phyloP scores from a whole-genome alignment of 2,329 filamentous ascomycete genomes.

The Pezicula radicicola region DNA sequence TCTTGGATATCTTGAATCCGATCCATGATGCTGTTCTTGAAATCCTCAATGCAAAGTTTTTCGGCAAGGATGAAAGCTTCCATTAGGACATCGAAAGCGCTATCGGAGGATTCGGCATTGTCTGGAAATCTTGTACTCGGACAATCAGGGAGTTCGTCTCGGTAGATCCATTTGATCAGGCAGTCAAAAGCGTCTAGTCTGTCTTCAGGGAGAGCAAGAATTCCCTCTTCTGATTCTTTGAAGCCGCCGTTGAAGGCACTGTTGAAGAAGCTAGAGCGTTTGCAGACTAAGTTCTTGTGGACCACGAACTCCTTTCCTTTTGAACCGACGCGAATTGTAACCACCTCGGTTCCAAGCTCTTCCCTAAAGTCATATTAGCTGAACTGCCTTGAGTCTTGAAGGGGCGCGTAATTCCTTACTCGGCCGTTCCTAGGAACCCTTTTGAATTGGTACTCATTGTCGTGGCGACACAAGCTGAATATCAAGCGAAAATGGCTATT shows the following conservation, averaged over 20 bases:
- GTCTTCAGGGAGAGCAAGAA: conserved; percentile 9
- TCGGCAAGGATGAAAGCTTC: conserved; percentile 5
- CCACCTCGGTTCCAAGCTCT: conserved; percentile 10
- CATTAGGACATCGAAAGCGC: background rate
- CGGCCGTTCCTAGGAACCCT: no score
- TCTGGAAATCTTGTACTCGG: background rate
- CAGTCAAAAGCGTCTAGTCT: background rate
- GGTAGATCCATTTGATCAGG: conserved; percentile 8
- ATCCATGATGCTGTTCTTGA: background rate
- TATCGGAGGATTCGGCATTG: background rate
- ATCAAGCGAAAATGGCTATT: no score
- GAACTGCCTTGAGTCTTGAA: no score
- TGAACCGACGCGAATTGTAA: conserved; percentile 18
- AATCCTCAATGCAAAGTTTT: conserved; percentile 1
- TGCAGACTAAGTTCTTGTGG: conserved; percentile 19
- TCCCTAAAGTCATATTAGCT: no score
- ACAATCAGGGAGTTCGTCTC: background rate
- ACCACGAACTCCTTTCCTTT: conserved; percentile 14
- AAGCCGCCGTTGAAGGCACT: conserved; percentile 9
- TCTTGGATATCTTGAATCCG: background rate
- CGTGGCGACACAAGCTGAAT: no score
- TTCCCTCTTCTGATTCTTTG: conserved; percentile 1
- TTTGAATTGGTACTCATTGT: no score
- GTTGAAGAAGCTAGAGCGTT: conserved; percentile 3
- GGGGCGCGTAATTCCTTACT: no score